Percentiles rank a stretch among this genome's conserved stretches.
Evolutionary conservation across 202 grass and related monocot genomes (phyloP).

Genomic region (Zoysia matrella): DNA sequence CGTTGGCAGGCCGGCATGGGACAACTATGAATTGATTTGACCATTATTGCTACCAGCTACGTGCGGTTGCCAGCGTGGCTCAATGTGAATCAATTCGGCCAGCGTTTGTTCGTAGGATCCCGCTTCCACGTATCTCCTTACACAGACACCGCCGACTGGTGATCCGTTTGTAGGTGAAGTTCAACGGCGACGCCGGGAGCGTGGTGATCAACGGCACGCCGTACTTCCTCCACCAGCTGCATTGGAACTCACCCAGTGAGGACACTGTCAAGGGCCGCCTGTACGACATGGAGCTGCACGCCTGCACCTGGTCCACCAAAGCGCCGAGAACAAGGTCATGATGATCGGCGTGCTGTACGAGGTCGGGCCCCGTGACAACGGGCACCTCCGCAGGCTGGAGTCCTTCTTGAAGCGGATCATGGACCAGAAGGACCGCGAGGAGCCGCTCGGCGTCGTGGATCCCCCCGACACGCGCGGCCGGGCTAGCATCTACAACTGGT

Average conservation of each 20-base stretch:
- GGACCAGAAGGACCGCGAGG: conserved; percentile 12
- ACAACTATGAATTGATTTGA: too few relatives aligned
- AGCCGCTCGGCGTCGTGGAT: too few relatives aligned
- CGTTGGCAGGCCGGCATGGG: too few relatives aligned
- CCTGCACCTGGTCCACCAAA: conserved; percentile 65
- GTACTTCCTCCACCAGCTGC: conserved; percentile 62
- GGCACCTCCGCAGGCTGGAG: conserved; percentile 55
- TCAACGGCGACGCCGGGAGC: too few relatives aligned
- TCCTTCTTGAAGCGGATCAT: conserved; percentile 43
- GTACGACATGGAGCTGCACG: conserved; percentile 68
- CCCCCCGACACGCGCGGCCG: conserved; percentile 16
- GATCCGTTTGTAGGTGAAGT: too few relatives aligned
- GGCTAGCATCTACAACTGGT: conserved; percentile 59
- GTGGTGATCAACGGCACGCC: too few relatives aligned
- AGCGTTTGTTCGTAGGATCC: too few relatives aligned
- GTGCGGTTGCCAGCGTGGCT: too few relatives aligned
- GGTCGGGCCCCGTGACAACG: conserved; percentile 33
- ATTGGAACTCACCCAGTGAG: conserved; percentile 83
- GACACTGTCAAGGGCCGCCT: conserved; percentile 64
- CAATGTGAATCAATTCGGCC: too few relatives aligned
- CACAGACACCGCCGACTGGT: too few relatives aligned
- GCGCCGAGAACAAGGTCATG: conserved; percentile 4
- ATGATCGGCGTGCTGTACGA: conserved; percentile 49
- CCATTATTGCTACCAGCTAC: too few relatives aligned
- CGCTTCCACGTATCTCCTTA: too few relatives aligned